Conservation (phyloP, 176 grass and related monocot species). For the Phoenix roebelenii region DNA sequence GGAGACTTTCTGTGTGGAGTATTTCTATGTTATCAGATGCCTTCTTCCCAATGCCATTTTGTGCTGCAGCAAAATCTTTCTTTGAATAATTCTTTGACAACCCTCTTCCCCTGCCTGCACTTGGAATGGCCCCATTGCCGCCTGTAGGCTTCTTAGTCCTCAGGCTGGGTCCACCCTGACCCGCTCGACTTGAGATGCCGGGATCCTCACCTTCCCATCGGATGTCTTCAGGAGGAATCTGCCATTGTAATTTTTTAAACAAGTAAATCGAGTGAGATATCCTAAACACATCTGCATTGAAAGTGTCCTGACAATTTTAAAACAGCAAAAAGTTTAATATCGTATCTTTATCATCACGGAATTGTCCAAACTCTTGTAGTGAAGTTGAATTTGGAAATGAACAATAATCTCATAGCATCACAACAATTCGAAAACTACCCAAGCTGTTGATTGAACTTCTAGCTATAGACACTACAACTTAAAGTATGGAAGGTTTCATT, state of each 20-base stretch:
- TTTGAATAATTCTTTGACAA: slow-evolving; percentile 25
- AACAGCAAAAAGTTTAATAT: no score
- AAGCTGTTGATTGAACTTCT: no score
- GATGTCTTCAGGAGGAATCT: slow-evolving; percentile 94
- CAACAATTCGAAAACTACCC: no score
- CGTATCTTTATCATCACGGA: no score
- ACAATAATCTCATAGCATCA: no score
- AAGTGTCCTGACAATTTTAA: no score
- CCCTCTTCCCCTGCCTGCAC: slow-evolving; percentile 32
- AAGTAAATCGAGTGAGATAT: no score
- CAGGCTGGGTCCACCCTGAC: slow-evolving; percentile 20
- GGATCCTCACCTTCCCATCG: slow-evolving; percentile 57
- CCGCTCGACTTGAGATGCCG: slow-evolving; percentile 11
- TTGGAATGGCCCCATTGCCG: slow-evolving; percentile 35
- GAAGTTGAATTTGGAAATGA: no score
- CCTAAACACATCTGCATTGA: no score
- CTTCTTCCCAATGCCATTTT: slow-evolving; percentile 54
- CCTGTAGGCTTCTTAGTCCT: slow-evolving; percentile 34
- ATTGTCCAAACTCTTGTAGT: no score
- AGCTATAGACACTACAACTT: no score
- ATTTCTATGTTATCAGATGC: slow-evolving; percentile 48
- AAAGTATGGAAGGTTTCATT: no score
- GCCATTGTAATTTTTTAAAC: not conserved
- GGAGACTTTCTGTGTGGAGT: slow-evolving; percentile 49
- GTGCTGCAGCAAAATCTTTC: slow-evolving; percentile 32